A percentile compares a stretch with the other conserved stretches of the same genome.
Evolutionary conservation across 1,284 basidiomycete species (phyloP).

Genomic region (Exsudoporus floridanus): DNA sequence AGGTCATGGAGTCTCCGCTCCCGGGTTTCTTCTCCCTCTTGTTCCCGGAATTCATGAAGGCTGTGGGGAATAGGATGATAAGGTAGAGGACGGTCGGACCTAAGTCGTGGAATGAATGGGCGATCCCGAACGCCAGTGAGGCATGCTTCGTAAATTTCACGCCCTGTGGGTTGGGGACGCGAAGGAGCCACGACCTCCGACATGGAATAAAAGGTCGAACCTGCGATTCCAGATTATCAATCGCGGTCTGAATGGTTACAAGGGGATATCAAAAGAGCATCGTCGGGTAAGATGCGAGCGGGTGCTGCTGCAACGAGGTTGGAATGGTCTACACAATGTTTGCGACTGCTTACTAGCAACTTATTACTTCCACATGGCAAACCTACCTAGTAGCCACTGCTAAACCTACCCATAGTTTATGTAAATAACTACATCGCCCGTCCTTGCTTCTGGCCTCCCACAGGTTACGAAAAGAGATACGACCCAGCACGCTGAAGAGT

Average conservation of each 20-base stretch:
- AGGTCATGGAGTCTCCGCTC: slow-evolving; percentile 58
- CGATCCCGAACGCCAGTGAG: slow-evolving; percentile 53
- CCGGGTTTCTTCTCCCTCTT: slow-evolving; percentile 59
- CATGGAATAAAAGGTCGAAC: slow-evolving; percentile 27
- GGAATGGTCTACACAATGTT: slow-evolving; percentile 26
- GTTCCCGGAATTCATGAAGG: slow-evolving; percentile 61
- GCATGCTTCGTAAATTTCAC: slow-evolving; percentile 52
- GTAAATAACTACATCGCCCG: slow-evolving; percentile 29
- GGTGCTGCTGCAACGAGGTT: slow-evolving; percentile 20
- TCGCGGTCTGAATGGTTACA: slow-evolving; percentile 14
- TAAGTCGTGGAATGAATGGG: slow-evolving; percentile 56
- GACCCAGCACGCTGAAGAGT: slow-evolving; percentile 6
- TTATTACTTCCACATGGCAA: slow-evolving; percentile 27
- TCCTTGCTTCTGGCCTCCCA: slow-evolving; percentile 16
- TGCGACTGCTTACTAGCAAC: slow-evolving; percentile 33
- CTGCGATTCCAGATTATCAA: slow-evolving; percentile 17
- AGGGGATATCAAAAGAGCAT: slow-evolving; percentile 31
- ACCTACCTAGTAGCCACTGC: slow-evolving; percentile 12
- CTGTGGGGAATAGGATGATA: slow-evolving; percentile 45
- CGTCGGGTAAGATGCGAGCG: slow-evolving; percentile 13
- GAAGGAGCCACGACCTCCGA: slow-evolving; percentile 22
- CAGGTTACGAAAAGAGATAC: slow-evolving; percentile 15
- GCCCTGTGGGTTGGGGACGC: slow-evolving; percentile 34
- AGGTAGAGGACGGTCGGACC: slow-evolving; percentile 50
- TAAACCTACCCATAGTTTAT: slow-evolving; percentile 26